These are phyloP conservation scores for Fusarium cicatricum DNA, from an alignment of 2,329 filamentous ascomycete genomes.

Conservation along the genomic window DNA sequence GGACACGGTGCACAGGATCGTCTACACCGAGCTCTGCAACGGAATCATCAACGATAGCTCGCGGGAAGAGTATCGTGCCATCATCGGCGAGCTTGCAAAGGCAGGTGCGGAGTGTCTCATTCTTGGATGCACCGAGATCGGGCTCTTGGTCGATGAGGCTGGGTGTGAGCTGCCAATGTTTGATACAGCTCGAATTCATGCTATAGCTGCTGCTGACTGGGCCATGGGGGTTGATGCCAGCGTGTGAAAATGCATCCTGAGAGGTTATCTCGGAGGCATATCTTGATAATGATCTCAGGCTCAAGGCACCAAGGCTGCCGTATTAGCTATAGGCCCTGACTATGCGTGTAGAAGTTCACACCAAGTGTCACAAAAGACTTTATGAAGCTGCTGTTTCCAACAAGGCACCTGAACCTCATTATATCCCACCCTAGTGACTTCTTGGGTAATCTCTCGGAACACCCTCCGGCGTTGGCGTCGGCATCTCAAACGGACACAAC, in stretches of 20 bases:
- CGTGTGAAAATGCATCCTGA: no score
- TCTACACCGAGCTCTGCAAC: constrained; percentile 38
- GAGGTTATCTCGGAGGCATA: no score
- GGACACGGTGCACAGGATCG: constrained; percentile 24
- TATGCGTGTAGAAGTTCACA: no score
- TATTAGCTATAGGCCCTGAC: no score
- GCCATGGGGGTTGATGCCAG: no score
- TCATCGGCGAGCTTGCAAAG: constrained; percentile 19
- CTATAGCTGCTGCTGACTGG: constrained; percentile 37
- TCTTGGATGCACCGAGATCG: constrained; percentile 41
- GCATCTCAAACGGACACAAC: constrained; percentile 35
- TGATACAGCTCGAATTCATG: constrained; percentile 39
- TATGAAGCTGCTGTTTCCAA: neutral
- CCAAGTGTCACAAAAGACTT: no score
- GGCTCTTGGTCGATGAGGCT: constrained; percentile 22
- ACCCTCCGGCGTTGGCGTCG: constrained; percentile 14
- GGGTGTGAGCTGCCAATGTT: constrained; percentile 31
- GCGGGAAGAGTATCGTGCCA: constrained; percentile 9
- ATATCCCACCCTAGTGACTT: neutral
- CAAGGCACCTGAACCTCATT: no score
- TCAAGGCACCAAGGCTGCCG: no score
- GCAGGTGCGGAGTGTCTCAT: constrained; percentile 36
- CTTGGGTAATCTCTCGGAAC: constrained; percentile 22
- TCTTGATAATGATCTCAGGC: no score
- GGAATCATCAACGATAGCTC: constrained; percentile 26